Evolutionary conservation across 352 stramenopile genomes (phyloP).

Genomic region (Phytophthora colocasiae): DNA sequence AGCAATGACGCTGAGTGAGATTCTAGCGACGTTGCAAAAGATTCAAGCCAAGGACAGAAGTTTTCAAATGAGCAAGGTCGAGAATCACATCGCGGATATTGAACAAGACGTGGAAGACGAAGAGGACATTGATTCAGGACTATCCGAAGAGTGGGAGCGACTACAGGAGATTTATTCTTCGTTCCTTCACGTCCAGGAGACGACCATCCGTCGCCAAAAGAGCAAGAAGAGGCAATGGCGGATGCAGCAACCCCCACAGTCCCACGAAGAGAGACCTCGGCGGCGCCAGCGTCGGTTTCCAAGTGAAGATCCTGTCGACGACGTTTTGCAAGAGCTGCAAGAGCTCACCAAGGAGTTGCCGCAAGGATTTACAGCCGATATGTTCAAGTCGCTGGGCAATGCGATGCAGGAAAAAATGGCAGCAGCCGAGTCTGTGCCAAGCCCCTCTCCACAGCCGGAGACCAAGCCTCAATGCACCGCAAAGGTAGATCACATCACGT

Average conservation of each 20-base stretch:
- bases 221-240: slow-evolving; percentile 30
- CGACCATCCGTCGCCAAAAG: slow-evolving; percentile 37
- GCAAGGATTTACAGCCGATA: slow-evolving; percentile 64
- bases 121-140: slow-evolving; percentile 18
- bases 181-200: slow-evolving; percentile 50
- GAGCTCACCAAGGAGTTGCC: slow-evolving; percentile 52
- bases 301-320: slow-evolving; percentile 29
- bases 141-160: slow-evolving; percentile 35
- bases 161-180: slow-evolving; percentile 53
- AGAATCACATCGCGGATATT: slow-evolving; percentile 37
- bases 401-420: slow-evolving; percentile 50
- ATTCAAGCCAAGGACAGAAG: slow-evolving; percentile 46
- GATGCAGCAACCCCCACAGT: slow-evolving; percentile 27
- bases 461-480: background rate
- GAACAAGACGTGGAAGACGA: slow-evolving; percentile 36
- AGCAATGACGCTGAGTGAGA: slow-evolving; percentile 42
- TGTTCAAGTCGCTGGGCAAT: slow-evolving; percentile 68
- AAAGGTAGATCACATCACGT: slow-evolving; percentile 1
- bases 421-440: slow-evolving; percentile 17
- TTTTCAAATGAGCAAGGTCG: slow-evolving; percentile 32
- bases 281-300: slow-evolving; percentile 24
- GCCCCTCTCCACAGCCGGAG: slow-evolving; percentile 20
- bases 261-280: slow-evolving; percentile 10
- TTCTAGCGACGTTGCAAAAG: slow-evolving; percentile 41
- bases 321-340: slow-evolving; percentile 45